A percentile compares a stretch with the other conserved stretches of the same genome.
phyloP scores from a whole-genome alignment of 2,329 filamentous ascomycete species.

The Dactylellina haptotyla region DNA sequence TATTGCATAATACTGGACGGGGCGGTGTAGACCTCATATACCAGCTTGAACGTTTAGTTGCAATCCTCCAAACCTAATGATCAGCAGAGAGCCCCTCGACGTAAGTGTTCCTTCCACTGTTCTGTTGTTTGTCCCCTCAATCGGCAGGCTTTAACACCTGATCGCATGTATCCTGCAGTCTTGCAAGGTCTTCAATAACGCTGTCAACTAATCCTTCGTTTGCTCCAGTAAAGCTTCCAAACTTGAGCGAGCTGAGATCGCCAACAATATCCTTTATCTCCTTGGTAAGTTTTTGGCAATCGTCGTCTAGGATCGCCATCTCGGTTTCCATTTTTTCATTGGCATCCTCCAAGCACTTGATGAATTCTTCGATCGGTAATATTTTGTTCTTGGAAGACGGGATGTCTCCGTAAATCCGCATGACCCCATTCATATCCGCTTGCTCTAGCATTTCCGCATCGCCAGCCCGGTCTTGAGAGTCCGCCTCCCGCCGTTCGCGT shows the following conservation, averaged over 20 bases:
- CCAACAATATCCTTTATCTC: conserved; percentile 74
- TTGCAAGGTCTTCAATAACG: conserved; percentile 73
- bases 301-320: conserved; percentile 71
- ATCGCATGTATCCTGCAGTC: conserved; percentile 73
- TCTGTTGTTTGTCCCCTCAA: neutral
- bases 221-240: conserved; percentile 76
- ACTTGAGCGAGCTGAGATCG: conserved; percentile 81
- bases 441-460: conserved; percentile 71
- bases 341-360: conserved; percentile 71
- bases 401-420: conserved; percentile 60
- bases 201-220: conserved; percentile 68
- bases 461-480: conserved; percentile 67
- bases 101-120: neutral
- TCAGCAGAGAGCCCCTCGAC: neutral
- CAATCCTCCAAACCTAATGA: too few relatives aligned
- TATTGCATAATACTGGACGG: conserved; percentile 16
- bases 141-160: conserved; percentile 51
- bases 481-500: conserved; percentile 66
- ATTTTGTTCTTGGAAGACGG: conserved; percentile 22
- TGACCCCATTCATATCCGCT: conserved; percentile 71
- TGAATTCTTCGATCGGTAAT: conserved; percentile 35
- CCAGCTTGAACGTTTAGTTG: too few relatives aligned
- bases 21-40: too few relatives aligned
- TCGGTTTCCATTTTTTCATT: conserved; percentile 74
- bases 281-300: conserved; percentile 70